Percentiles rank a stretch among this genome's conserved stretches.
Evolutionary conservation across 2,329 filamentous ascomycete species (phyloP).

Genomic region (Sordariomycetes sp.): DNA sequence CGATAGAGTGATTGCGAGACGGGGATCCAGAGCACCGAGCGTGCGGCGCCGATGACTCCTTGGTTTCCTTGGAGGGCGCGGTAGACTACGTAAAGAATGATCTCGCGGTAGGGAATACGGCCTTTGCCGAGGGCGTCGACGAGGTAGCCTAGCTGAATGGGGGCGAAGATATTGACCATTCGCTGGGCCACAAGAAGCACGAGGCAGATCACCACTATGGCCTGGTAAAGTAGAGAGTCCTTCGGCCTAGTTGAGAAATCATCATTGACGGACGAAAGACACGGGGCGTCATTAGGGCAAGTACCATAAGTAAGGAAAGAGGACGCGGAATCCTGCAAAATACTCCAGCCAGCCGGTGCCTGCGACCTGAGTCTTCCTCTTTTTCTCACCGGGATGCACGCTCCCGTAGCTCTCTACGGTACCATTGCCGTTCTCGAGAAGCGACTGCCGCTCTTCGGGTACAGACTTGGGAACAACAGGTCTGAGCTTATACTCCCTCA

Average conservation of each 20-base stretch:
- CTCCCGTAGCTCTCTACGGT: constrained; percentile 17
- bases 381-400: constrained; percentile 6
- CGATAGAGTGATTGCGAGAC: constrained; percentile 96
- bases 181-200: constrained; percentile 71
- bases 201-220: constrained; percentile 77
- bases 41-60: constrained; percentile 72
- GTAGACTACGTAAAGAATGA: constrained; percentile 44
- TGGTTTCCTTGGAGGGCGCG: constrained; percentile 86
- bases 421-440: constrained; percentile 28
- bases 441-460: constrained; percentile 25
- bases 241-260: too few relatives aligned
- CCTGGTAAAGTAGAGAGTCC: constrained; percentile 63
- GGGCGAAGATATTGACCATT: constrained; percentile 77
- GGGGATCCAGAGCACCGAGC: constrained; percentile 87
- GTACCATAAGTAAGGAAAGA: constrained; percentile 90
- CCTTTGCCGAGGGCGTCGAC: constrained; percentile 57
- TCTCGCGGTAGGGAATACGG: constrained; percentile 28
- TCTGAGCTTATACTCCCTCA: constrained; percentile 21
- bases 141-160: constrained; percentile 69
- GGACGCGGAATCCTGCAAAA: constrained; percentile 79
- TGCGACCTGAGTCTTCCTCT: constrained; percentile 20
- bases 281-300: too few relatives aligned
- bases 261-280: too few relatives aligned
- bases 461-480: constrained; percentile 15
- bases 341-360: constrained; percentile 78